Evolutionary conservation across 1,284 basidiomycete genomes (phyloP), one percentile per base, ranked within the genome.

Genomic region (Leccinum pachyderme): DNA sequence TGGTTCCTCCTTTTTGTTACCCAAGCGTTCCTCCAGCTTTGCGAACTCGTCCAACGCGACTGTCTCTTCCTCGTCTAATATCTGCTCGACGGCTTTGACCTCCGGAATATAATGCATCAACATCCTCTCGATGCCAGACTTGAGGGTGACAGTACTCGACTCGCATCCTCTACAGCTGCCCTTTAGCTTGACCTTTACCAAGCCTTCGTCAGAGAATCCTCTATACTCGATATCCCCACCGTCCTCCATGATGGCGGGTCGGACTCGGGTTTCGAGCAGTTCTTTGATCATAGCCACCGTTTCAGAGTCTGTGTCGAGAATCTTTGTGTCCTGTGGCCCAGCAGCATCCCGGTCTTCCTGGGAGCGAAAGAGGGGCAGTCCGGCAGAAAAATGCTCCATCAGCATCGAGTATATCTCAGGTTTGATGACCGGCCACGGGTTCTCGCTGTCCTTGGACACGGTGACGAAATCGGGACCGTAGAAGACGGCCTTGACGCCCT

Each of bases 241-340:
- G 58, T 95, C 93, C 70, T 95, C 93, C 89, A 95, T 94, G 62
- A 99, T 98, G 2, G 95, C 93, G 1, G 97, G 96, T 51, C 97
- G 77, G 13, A 99, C 94, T 6, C 96, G 79, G 0, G 96, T 98
- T 70, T 98, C 96, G 54, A 99, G 77, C 49, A 99, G 72, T 74
- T 99, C 96, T 74, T 99, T 99, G 68, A 99, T 95, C 96, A 99
- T 99, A 12, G 93, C 97, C 3, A 99, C 93, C 1, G 93, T 91
- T 71, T 99, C 96, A n/a, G 90, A 90, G 71, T 99, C 96, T 1
- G 91, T 93, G 65, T 98, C 96, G 37, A 98, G 77, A 61, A 99
- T 97, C 54, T 83, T 81, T n/a, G 95, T 98, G 72, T 99, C 97
- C 72, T 95, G 91, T 4, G 93, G 92, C 0, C 92, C 92, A 9